A percentile compares a stretch with the other conserved stretches of the same genome.
Conservation (phyloP, 768 basidiomycete genomes). For the Boletus speciosus region DNA sequence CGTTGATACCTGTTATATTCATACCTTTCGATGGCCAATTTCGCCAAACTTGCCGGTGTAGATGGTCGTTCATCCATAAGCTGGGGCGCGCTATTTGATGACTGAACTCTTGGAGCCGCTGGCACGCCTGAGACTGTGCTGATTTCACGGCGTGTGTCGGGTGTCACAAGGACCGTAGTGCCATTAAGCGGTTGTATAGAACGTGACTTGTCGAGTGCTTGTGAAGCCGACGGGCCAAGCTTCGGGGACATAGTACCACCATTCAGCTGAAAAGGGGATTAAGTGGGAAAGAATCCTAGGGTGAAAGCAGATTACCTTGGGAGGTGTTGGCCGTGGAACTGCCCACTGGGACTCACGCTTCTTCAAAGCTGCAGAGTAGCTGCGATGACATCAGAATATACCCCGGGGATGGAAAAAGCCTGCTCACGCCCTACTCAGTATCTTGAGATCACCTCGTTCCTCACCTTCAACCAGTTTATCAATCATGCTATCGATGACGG, state of each 20-base stretch:
- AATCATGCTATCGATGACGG: conserved; percentile 55
- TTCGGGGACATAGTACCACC: conserved; percentile 30
- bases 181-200: conserved; percentile 39
- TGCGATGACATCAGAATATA: conserved; percentile 25
- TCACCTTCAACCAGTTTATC: conserved; percentile 69
- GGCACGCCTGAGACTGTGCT: conserved; percentile 29
- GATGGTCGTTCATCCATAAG: conserved; percentile 29
- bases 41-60: conserved; percentile 39
- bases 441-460: conserved; percentile 80
- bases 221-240: conserved; percentile 23
- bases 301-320: conserved; percentile 31
- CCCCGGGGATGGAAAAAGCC: background rate
- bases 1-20: background rate
- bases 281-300: background rate
- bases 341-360: conserved; percentile 64
- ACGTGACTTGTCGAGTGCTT: conserved; percentile 32
- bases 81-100: conserved; percentile 31
- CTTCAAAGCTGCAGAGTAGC: conserved; percentile 73
- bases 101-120: conserved; percentile 55
- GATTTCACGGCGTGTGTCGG: conserved; percentile 38
- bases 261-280: conserved; percentile 19
- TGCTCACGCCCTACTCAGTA: conserved; percentile 71
- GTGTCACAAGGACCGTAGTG: conserved; percentile 28
- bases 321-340: conserved; percentile 25
- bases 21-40: conserved; percentile 67